Percentiles rank a stretch among this genome's conserved stretches.
Evolutionary conservation across 2,329 filamentous ascomycete genomes (phyloP).

Genomic region (Trichoderma semiorbis): DNA sequence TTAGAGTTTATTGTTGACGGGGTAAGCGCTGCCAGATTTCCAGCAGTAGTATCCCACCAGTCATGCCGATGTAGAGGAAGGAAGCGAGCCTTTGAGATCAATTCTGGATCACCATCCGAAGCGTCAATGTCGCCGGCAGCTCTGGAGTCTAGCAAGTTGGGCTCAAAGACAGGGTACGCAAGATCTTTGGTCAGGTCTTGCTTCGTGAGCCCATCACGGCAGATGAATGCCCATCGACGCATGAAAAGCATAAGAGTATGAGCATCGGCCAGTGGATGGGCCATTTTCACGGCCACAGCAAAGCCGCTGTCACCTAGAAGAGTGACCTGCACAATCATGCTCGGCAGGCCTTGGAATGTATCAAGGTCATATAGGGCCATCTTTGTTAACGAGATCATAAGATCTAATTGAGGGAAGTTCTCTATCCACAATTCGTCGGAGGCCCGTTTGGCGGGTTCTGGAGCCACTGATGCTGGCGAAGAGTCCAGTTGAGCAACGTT

Average conservation of each 20-base stretch:
- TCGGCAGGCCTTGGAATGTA: background rate
- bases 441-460: background rate
- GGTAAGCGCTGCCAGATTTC: background rate
- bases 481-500: background rate
- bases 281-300: background rate
- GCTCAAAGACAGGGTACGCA: background rate
- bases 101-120: background rate
- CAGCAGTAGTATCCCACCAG: background rate
- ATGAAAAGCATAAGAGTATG: background rate
- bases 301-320: background rate
- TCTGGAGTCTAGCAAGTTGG: background rate
- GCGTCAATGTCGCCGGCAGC: background rate
- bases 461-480: background rate
- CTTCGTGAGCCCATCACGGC: background rate
- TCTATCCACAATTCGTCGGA: background rate
- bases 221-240: background rate
- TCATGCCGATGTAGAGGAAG: background rate
- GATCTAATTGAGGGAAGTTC: background rate
- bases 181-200: background rate
- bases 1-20: background rate
- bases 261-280: background rate
- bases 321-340: background rate
- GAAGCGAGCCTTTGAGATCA: background rate
- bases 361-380: background rate
- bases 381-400: background rate